Base-by-base conservation (phyloP, 495 filamentous ascomycete genomes). In the Rostrohypoxylon terebratum region DNA sequence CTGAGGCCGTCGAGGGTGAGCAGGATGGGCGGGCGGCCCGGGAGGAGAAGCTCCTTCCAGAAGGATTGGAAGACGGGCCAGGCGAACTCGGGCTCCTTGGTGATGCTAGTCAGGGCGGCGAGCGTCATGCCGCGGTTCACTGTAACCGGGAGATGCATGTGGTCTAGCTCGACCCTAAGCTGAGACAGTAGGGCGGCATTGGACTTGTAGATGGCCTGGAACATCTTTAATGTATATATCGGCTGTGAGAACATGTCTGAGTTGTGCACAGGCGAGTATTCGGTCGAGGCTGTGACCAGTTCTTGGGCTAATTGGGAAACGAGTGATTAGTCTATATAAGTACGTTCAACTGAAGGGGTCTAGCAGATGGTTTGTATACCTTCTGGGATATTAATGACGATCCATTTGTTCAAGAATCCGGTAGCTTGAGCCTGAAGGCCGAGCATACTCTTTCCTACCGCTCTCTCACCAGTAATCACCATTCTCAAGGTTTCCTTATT, bases 311-410 rank as follows among this genome's bases (percentile, higher is more conserved):
- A 21, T 67, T 7, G 34, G 14, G 14, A 11, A 9, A 73, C 63
- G 50, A 62, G 10, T 10, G 51, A 42, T 78, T 36, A 75, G 48
- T 47, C 23, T 68, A 25, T n/a, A 20, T 66, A 20, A 18, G 23
- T 55, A 45, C 34, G 31, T 21, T 16, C 1, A 20, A 20, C n/a
- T 7, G 18, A 18, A 7, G 10, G 2, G 58, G 18, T 51, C 68
- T 14, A 57, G 18, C 9, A 16, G 21, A 14, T 7, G 36, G 40
- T 8, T 34, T 47, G 69, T 82, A 73, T 84, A 96, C 95, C 92
- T 77, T 99, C 94, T n/a, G 96, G 94, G 58, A 98, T 86, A 70
- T 92, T 90, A 59, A 99, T 84, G 10, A 98, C 95, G 34, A 97
- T 85, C 94, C 94, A 97, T 16, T 90, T 86, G 77, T 92, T 94